Evolutionary conservation across 768 basidiomycete species (phyloP).

Genomic region (Chiua virens): DNA sequence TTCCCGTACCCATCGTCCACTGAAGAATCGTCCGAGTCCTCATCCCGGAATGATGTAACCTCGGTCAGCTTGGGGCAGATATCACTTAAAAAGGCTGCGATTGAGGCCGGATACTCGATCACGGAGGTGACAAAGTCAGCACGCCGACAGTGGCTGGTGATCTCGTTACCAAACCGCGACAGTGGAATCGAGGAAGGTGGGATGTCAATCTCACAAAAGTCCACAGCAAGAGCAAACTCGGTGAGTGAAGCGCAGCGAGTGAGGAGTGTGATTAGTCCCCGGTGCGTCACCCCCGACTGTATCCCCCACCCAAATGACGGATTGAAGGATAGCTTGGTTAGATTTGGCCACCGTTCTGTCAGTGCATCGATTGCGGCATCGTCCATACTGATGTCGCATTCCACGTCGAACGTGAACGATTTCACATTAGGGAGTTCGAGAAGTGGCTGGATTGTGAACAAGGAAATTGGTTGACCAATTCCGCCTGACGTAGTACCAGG

Average conservation of each 20-base stretch:
- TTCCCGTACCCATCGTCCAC: not conserved
- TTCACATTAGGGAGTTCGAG: conserved; percentile 12
- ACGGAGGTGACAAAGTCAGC: conserved; percentile 25
- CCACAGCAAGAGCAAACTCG: conserved; percentile 20
- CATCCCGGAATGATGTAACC: not conserved
- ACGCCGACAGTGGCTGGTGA: conserved; percentile 6
- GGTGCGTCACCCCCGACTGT: conserved; percentile 16
- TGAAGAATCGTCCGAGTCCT: too few species aligned
- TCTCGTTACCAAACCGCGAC: conserved; percentile 7
- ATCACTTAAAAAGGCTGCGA: conserved; percentile 29
- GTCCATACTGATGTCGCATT: conserved; percentile 18
- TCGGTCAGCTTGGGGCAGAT: conserved; percentile 16
- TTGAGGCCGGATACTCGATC: conserved; percentile 15
- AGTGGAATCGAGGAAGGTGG: not conserved
- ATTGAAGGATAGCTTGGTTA: conserved; percentile 18
- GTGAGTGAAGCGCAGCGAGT: conserved; percentile 3
- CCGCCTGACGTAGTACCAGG: not conserved
- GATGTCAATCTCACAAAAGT: conserved; percentile 21
- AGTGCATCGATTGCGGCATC: conserved; percentile 18
- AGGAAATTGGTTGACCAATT: conserved; percentile 1
- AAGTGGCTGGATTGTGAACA: conserved; percentile 20
- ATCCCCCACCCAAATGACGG: conserved; percentile 17
- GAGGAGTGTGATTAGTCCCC: conserved; percentile 23
- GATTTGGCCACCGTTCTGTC: conserved; percentile 20
- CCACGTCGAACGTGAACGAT: conserved; percentile 15